Base-by-base conservation (phyloP, 2,329 filamentous ascomycete species). In the Claviceps arundinis region DNA sequence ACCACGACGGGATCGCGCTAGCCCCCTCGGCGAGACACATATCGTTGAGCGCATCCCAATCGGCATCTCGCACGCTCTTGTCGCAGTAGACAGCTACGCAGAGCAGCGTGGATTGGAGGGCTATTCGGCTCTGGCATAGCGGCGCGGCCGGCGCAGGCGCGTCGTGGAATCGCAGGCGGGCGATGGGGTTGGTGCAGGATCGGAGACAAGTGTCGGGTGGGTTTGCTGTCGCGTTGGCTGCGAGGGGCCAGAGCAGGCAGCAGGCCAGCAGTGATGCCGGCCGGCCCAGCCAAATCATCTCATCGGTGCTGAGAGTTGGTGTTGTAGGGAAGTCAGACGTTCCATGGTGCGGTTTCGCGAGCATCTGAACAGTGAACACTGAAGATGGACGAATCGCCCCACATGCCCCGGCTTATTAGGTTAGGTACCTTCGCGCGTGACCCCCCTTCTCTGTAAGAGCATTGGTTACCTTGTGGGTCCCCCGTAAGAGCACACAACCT, bases 41-140 rank as follows among this genome's bases (percentile, higher is more conserved):
- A 22, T 60, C 52, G 51, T 71, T 70, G 48, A 70, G 55, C 8
- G 52, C 52, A 2, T 22, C 45, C 13, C 70, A 47, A 0, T 63
- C 65, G 0, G 41, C 56, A 1, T 55, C 54, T 8, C 60, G 54
- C 2, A 63, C 61, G 0, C 55, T 59, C 2, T 55, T 54, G 34
- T 56, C 56, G 54, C 71, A 73, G 57, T 69, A 66, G 3, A 64
- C 56, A 4, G 60, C 55, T 11, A 68, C 45, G 40, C 72, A 74
- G 0, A 73, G 53, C 16, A 67, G 71, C 8, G 70, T 55, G 2
- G 69, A 71, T 1, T 56, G 7, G 2, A 64, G 55, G 1, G 57
- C 55, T 30, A 63, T 55, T 0, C 52, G 56, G 37, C 66, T 70
- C 34, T 60, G 54, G 52, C 69, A 71, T 1, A 57, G 49, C 14